phyloP scores from a whole-genome alignment of 371 early-diverging fungal species.

The Syncephalastrum sp. region DNA sequence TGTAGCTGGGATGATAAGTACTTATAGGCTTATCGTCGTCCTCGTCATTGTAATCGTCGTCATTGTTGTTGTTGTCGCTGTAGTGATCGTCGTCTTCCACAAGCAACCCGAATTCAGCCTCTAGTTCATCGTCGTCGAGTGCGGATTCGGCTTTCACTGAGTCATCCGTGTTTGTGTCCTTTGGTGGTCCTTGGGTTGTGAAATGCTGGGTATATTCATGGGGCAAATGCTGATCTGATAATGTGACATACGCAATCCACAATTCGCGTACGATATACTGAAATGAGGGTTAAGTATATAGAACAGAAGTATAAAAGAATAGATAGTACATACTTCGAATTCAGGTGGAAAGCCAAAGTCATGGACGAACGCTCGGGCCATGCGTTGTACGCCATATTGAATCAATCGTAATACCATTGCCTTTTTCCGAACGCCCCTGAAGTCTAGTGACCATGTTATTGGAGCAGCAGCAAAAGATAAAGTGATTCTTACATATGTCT shows the following conservation, averaged over 20 bases:
- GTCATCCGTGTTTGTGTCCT: too few species aligned
- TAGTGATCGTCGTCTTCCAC: background rate
- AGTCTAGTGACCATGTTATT: too few species aligned
- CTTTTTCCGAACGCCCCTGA: too few species aligned
- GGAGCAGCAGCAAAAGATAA: too few species aligned
- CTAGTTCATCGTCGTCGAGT: constrained; percentile 4
- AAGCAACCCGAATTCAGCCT: background rate
- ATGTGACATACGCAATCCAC: constrained; percentile 29
- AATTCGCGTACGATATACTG: constrained; percentile 29
- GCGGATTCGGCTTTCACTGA: background rate
- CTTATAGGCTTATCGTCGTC: background rate
- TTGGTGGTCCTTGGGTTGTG: background rate
- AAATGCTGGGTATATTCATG: constrained; percentile 8
- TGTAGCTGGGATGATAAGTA: too few species aligned
- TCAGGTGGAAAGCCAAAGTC: constrained; percentile 30
- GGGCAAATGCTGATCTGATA: constrained; percentile 13
- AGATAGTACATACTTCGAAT: constrained; percentile 21
- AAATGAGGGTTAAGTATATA: background rate
- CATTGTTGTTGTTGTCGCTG: background rate
- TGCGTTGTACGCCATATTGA: constrained; percentile 22
- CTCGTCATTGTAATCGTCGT: background rate
- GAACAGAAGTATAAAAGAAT: background rate
- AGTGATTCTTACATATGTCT: too few species aligned
- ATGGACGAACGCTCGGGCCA: constrained; percentile 23
- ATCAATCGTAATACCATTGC: too few species aligned